A percentile compares a stretch with the other conserved stretches of the same genome.
Evolutionary conservation across 177 flowering plant species (phyloP).

Genomic region (Vitis hybrid): DNA sequence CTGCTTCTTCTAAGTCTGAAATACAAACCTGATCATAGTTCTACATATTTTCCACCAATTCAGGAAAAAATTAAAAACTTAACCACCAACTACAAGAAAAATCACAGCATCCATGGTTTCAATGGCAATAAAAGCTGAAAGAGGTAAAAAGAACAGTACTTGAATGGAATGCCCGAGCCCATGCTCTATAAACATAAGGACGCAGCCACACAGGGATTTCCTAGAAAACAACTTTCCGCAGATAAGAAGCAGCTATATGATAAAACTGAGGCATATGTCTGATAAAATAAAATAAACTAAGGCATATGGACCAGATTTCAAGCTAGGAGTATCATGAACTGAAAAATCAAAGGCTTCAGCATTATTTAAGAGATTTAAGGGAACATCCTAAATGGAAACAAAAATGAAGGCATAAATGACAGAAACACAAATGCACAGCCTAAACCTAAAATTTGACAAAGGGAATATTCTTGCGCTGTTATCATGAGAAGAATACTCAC

Average conservation of each 20-base stretch:
- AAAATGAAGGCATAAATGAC: too few relatives aligned
- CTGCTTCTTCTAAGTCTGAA: slow-evolving; percentile 85
- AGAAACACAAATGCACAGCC: too few relatives aligned
- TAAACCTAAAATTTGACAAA: not conserved
- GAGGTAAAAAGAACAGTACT: slow-evolving; percentile 39
- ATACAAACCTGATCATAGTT: slow-evolving; percentile 11
- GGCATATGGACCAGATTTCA: too few relatives aligned
- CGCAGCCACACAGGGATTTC: slow-evolving; percentile 83
- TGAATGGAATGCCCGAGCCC: slow-evolving; percentile 98
- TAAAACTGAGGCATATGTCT: not conserved
- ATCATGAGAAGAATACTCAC: slow-evolving; percentile 42
- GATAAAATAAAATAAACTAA: too few relatives aligned
- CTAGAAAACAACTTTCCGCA: slow-evolving; percentile 31
- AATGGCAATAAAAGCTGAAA: not conserved
- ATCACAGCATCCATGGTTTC: not conserved
- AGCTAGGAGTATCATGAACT: too few relatives aligned
- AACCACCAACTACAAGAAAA: not conserved
- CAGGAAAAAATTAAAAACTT: not conserved
- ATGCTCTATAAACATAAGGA: slow-evolving; percentile 69
- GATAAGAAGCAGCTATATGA: not conserved
- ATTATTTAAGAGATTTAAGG: too few relatives aligned
- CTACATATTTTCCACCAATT: not conserved
- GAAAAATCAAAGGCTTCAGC: too few relatives aligned
- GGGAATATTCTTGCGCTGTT: not conserved
- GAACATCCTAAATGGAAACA: too few relatives aligned